Percentiles rank a stretch among this genome's conserved stretches.
Evolutionary conservation across 1,139 yeast species (phyloP).

Genomic region (Zygoascus hellenicus): DNA sequence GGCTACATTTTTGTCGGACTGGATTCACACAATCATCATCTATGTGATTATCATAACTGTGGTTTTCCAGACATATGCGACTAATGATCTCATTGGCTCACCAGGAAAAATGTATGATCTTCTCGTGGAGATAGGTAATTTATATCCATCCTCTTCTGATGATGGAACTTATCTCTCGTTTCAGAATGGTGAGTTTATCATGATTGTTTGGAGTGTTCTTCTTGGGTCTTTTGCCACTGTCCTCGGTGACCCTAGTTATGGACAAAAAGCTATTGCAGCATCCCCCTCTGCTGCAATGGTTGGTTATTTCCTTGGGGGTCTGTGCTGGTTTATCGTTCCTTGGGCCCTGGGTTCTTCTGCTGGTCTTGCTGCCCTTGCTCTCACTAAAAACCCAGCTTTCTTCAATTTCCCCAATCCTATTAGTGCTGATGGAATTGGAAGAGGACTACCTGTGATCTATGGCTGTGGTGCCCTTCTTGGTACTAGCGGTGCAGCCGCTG

Average conservation of each 20-base stretch:
- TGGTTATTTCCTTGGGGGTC: conserved; percentile 78
- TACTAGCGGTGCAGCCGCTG: conserved; percentile 75
- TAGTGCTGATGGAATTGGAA: conserved; percentile 58
- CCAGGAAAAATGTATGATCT: conserved; percentile 76
- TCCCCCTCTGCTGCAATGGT: conserved; percentile 76
- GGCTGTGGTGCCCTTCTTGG: conserved; percentile 81
- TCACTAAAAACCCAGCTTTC: conserved; percentile 60
- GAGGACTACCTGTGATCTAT: conserved; percentile 76
- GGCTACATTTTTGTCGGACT: conserved; percentile 82
- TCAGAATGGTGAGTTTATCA: conserved; percentile 65
- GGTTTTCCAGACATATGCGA: conserved; percentile 41
- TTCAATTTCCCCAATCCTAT: conserved; percentile 67
- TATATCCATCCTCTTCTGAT: conserved; percentile 62
- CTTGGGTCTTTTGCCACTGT: conserved; percentile 27
- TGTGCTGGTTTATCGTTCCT: conserved; percentile 86
- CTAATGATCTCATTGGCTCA: conserved; percentile 57
- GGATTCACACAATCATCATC: conserved; percentile 55
- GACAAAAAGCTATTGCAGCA: conserved; percentile 69
- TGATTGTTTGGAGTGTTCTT: conserved; percentile 23
- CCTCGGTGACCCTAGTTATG: conserved; percentile 23
- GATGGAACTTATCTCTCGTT: conserved; percentile 54
- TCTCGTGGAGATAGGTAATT: conserved; percentile 49
- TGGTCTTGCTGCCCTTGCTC: conserved; percentile 72
- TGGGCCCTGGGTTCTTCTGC: conserved; percentile 70
- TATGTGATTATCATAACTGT: conserved; percentile 36